Percentiles rank a stretch among this genome's conserved stretches.
phyloP scores from a whole-genome alignment of 2,329 filamentous ascomycete genomes.

The Periconia sp. region DNA sequence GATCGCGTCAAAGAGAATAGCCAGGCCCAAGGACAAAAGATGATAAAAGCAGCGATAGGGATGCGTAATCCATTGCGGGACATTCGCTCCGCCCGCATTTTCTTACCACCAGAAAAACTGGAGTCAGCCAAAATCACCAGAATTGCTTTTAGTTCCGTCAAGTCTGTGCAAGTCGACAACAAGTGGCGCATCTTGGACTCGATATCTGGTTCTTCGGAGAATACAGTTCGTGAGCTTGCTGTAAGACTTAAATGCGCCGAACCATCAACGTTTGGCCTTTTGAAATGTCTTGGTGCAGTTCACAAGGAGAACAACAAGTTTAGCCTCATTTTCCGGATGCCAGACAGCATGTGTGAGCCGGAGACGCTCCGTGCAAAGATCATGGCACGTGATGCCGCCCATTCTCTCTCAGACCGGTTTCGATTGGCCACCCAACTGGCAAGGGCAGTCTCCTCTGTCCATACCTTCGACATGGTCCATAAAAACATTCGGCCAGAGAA shows the following conservation, averaged over 20 bases:
- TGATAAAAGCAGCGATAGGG: background rate
- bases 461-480: conserved; percentile 3
- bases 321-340: conserved; percentile 1
- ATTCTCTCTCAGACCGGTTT: conserved; percentile 1
- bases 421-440: conserved; percentile 1
- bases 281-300: background rate
- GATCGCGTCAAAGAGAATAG: background rate
- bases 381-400: background rate
- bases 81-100: background rate
- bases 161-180: background rate
- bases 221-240: background rate
- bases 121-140: background rate
- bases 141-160: background rate
- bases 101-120: background rate
- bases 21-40: background rate
- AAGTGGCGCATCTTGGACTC: conserved; percentile 1
- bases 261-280: background rate
- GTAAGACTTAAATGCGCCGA: background rate
- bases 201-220: background rate
- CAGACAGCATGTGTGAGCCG: conserved; percentile 1
- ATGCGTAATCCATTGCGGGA: background rate
- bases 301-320: background rate
- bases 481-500: conserved; percentile 3
- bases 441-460: background rate
- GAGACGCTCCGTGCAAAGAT: conserved; percentile 1